These are phyloP conservation scores for Stramenopiles sp. DNA, from an alignment of 352 stramenopile genomes.

Conservation along the genomic window DNA sequence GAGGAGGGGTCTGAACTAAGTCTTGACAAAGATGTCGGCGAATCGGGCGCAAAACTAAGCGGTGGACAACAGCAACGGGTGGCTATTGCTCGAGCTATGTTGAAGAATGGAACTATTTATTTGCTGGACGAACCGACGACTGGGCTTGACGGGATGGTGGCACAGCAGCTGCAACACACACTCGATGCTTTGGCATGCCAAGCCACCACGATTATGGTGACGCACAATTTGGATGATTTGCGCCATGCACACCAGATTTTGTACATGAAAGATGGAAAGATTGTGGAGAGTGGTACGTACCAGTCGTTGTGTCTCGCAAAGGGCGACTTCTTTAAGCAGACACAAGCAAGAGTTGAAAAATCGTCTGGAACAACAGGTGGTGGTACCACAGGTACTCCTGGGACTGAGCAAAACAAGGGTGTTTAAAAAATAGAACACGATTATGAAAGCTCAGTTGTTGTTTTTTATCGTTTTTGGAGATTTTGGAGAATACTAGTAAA, in stretches of 20 bases:
- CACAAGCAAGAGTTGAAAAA: slow-evolving; percentile 19
- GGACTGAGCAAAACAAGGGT: slow-evolving; percentile 2
- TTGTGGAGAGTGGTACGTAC: slow-evolving; percentile 17
- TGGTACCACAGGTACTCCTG: no score
- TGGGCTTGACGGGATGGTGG: slow-evolving; percentile 15
- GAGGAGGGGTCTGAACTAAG: neutral
- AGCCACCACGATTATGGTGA: slow-evolving; percentile 16
- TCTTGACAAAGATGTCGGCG: slow-evolving; percentile 4
- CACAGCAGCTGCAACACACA: slow-evolving; percentile 16
- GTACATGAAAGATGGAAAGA: slow-evolving; percentile 16
- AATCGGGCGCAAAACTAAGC: slow-evolving; percentile 1
- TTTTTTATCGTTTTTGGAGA: no score
- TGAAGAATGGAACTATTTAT: slow-evolving; percentile 18
- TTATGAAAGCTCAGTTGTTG: no score
- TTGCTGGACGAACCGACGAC: slow-evolving; percentile 21
- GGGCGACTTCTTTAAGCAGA: slow-evolving; percentile 18
- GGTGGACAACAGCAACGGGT: neutral
- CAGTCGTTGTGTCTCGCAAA: slow-evolving; percentile 9
- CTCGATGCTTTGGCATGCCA: slow-evolving; percentile 14
- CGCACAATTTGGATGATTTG: slow-evolving; percentile 18
- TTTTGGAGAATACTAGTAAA: no score
- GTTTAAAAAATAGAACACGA: slow-evolving; percentile 8
- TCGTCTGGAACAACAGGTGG: neutral
- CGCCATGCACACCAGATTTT: slow-evolving; percentile 12
- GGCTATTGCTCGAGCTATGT: neutral